phyloP scores from a whole-genome alignment of 1,284 basidiomycete genomes.

The Anthracocystis walkeri region DNA sequence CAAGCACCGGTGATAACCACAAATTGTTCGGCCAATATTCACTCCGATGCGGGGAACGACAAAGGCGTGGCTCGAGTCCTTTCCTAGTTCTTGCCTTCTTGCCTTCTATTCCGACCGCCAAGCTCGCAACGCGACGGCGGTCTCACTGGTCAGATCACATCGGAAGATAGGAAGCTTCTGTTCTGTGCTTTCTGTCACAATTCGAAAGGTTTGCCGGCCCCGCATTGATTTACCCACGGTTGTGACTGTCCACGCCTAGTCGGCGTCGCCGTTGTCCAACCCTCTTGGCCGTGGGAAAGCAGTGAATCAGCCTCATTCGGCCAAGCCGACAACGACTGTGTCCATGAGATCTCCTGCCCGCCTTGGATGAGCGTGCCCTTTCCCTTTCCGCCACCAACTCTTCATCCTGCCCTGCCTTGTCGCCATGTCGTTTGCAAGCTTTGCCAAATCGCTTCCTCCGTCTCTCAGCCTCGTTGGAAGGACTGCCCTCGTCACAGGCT shows the following conservation, averaged over 20 bases:
- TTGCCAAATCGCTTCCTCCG: constrained; percentile 46
- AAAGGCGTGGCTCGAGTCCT: constrained; percentile 1
- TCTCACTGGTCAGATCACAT: no score
- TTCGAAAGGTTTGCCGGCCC: no score
- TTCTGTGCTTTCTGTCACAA: no score
- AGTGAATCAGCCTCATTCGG: no score
- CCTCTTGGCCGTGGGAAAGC: no score
- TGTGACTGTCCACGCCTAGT: no score
- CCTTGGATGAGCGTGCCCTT: background rate
- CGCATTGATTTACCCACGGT: no score
- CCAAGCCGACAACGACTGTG: no score
- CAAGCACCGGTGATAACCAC: background rate
- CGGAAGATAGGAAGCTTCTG: no score
- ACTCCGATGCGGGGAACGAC: constrained; percentile 7
- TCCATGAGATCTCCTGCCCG: no score
- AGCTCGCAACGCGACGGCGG: no score
- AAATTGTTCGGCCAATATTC: background rate
- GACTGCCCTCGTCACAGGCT: constrained; percentile 48
- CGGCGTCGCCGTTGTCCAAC: no score
- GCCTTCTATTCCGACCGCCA: background rate
- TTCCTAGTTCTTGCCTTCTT: background rate
- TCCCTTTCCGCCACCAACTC: background rate
- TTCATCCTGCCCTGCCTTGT: background rate
- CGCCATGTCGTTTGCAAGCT: constrained; percentile 47
- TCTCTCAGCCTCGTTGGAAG: constrained; percentile 46